A percentile compares a stretch with the other conserved stretches of the same genome.
Conservation (phyloP, 2,329 filamentous ascomycete species). For the Parascedosporium putredinis region DNA sequence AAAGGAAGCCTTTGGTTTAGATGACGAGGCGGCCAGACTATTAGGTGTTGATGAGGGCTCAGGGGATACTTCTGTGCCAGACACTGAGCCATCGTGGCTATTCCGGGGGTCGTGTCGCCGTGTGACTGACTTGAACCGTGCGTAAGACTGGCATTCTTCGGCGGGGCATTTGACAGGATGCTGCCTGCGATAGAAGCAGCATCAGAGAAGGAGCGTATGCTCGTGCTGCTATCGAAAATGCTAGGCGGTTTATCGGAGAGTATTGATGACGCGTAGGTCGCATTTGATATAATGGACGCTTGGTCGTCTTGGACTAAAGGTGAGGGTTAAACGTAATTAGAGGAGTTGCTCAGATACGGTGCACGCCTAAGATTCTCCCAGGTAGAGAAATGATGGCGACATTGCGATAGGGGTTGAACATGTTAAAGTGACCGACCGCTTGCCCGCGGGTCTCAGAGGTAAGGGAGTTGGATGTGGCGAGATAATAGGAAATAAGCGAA, state of each 20-base stretch:
- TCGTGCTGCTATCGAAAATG: conserved; percentile 23
- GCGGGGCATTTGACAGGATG: conserved; percentile 29
- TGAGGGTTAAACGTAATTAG: too few species aligned
- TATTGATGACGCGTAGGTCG: conserved; percentile 22
- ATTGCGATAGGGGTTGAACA: too few species aligned
- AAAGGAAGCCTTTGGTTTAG: conserved; percentile 28
- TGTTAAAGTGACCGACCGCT: too few species aligned
- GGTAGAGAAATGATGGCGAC: too few species aligned
- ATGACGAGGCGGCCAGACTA: conserved; percentile 4
- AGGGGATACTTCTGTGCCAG: conserved; percentile 8
- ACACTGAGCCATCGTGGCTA: conserved; percentile 13
- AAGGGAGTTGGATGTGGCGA: neutral
- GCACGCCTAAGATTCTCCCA: too few species aligned
- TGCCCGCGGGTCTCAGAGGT: too few species aligned
- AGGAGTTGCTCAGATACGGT: too few species aligned
- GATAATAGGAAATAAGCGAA: neutral
- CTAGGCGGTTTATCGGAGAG: conserved; percentile 25
- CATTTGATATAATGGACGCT: conserved; percentile 24
- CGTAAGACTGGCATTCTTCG: conserved; percentile 15
- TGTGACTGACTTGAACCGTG: conserved; percentile 10
- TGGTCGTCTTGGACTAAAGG: conserved; percentile 19
- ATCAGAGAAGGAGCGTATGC: conserved; percentile 28
- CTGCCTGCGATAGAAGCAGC: conserved; percentile 27
- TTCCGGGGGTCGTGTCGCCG: conserved; percentile 15
- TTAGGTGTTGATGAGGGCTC: neutral